Percentiles rank a stretch among this genome's conserved stretches.
Conservation (phyloP, 805 yeast genomes). For the Yarrowia phangngaensis region DNA sequence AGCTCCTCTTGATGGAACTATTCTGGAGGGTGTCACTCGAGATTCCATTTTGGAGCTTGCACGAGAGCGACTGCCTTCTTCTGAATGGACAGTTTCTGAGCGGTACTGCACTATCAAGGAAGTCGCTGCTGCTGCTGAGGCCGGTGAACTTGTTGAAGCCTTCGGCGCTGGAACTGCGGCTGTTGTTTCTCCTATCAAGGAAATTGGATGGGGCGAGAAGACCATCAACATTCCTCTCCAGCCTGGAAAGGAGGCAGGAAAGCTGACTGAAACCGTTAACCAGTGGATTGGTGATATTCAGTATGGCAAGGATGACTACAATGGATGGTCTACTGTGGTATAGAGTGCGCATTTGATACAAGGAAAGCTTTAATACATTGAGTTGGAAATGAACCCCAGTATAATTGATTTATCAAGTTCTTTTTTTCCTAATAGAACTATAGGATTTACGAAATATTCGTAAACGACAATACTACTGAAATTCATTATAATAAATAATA, state of each 20-base stretch:
- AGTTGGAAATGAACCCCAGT: too few relatives aligned
- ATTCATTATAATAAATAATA: too few relatives aligned
- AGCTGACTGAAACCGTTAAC: conserved; percentile 68
- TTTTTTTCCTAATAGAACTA: too few relatives aligned
- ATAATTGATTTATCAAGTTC: too few relatives aligned
- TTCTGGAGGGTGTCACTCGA: conserved; percentile 94
- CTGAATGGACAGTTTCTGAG: conserved; percentile 80
- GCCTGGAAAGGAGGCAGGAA: conserved; percentile 63
- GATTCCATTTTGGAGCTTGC: conserved; percentile 78
- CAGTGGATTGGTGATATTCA: conserved; percentile 86
- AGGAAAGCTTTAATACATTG: too few relatives aligned
- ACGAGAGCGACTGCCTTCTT: conserved; percentile 65
- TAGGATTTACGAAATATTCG: too few relatives aligned
- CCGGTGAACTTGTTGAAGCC: conserved; percentile 87
- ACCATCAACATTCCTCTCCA: conserved; percentile 74
- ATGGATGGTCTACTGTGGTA: conserved; percentile 37
- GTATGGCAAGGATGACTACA: conserved; percentile 74
- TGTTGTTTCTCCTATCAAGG: conserved; percentile 87
- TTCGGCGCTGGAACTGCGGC: conserved; percentile 99
- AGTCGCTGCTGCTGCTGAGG: conserved; percentile 67
- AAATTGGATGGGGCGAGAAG: conserved; percentile 73
- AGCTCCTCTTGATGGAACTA: conserved; percentile 96
- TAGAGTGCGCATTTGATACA: too few relatives aligned
- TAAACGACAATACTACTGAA: too few relatives aligned
- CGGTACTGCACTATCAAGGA: conserved; percentile 79